These are phyloP conservation scores for Jatropha podagrica DNA, from an alignment of 441 rosid species.

Conservation along the genomic window DNA sequence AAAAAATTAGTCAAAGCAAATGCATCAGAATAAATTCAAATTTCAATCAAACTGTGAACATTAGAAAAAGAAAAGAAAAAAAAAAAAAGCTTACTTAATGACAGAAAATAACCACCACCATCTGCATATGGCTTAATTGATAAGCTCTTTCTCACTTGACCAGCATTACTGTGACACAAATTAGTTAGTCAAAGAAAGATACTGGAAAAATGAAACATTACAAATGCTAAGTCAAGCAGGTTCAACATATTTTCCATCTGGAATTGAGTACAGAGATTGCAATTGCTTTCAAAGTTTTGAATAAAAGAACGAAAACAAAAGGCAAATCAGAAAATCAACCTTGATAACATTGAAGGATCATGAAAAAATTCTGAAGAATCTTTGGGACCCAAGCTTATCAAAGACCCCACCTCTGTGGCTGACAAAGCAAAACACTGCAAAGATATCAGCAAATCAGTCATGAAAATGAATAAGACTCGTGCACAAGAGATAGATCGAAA, in stretches of 20 bases:
- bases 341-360: conserved; percentile 85
- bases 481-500: not conserved
- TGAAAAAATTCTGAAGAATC: conserved; percentile 88
- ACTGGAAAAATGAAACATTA: not conserved
- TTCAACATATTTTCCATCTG: not conserved
- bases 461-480: not conserved
- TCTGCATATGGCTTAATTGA: conserved; percentile 63
- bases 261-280: not conserved
- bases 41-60: conserved; percentile 17
- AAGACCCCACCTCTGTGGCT: conserved; percentile 79
- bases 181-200: not conserved
- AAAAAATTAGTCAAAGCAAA: not conserved
- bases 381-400: conserved; percentile 65
- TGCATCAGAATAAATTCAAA: not conserved
- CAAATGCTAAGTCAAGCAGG: not conserved
- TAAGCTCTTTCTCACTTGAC: conserved; percentile 92
- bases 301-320: not conserved
- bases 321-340: conserved; percentile 36
- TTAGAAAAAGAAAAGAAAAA: conserved; percentile 16
- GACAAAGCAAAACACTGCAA: conserved; percentile 83
- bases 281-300: not conserved
- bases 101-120: conserved; percentile 79
- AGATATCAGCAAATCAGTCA: conserved; percentile 25
- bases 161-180: conserved; percentile 67
- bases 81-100: conserved; percentile 61